Evolutionary conservation across 2,329 filamentous ascomycete species (phyloP).

Genomic region (Alternaria dauci): DNA sequence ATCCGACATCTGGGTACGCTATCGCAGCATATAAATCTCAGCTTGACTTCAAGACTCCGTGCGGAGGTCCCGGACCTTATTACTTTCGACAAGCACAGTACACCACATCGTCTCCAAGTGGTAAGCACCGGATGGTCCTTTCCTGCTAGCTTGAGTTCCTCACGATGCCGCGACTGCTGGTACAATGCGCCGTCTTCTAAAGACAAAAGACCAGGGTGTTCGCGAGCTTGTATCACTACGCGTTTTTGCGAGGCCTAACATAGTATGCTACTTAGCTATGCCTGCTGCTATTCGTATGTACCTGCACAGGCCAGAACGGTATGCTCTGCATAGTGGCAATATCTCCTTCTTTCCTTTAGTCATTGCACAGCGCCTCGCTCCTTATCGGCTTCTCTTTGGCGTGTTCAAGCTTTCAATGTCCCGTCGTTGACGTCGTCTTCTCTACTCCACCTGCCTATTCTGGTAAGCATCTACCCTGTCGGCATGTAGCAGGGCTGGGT

Average conservation of each 20-base stretch:
- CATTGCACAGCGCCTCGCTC: not conserved
- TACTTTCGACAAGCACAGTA: not conserved
- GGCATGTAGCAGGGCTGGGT: conserved; percentile 24
- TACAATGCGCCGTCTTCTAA: not conserved
- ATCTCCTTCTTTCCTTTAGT: not conserved
- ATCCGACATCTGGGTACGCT: conserved; percentile 1
- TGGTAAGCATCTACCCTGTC: conserved; percentile 36
- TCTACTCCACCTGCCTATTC: conserved; percentile 37
- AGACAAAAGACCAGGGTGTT: not conserved
- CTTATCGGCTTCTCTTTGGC: not conserved
- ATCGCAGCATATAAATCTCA: not conserved
- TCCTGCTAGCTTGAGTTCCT: not conserved
- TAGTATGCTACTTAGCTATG: not conserved
- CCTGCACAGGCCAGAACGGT: not conserved
- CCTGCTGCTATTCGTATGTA: not conserved
- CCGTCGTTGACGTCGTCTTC: conserved; percentile 6
- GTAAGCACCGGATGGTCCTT: not conserved
- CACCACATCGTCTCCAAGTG: not conserved
- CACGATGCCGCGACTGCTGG: not conserved
- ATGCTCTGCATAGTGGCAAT: not conserved
- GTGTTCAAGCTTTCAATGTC: not conserved
- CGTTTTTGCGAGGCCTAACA: not conserved
- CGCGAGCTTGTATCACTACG: not conserved
- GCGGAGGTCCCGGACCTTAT: not conserved
- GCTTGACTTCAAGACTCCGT: not conserved